A percentile compares a stretch with the other conserved stretches of the same genome.
These are phyloP conservation scores for Aspergillus sp. DNA, from an alignment of 2,329 filamentous ascomycete species.

Conservation along the genomic window DNA sequence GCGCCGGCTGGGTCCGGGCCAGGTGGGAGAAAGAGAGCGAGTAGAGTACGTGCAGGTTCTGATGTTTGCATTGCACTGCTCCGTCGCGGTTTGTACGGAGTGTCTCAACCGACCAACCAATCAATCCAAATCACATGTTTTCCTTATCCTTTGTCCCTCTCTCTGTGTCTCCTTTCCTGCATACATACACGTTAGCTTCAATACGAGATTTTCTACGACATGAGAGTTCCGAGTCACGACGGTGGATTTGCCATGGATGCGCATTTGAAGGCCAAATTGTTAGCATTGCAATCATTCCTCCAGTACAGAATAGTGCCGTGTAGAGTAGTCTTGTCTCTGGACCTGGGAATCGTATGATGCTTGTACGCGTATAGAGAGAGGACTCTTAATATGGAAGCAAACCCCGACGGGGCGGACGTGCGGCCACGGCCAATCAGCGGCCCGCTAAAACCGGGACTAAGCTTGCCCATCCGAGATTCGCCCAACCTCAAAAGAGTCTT, in stretches of 20 bases:
- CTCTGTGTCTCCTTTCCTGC: slow-evolving; percentile 13
- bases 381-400: background rate
- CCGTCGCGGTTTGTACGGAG: slow-evolving; percentile 9
- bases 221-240: slow-evolving; percentile 3
- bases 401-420: slow-evolving; percentile 1
- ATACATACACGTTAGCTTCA: slow-evolving; percentile 28
- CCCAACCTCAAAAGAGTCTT: slow-evolving; percentile 33
- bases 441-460: slow-evolving; percentile 25
- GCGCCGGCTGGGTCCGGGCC: slow-evolving; percentile 30
- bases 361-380: too few species aligned
- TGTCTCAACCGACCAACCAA: slow-evolving; percentile 9
- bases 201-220: slow-evolving; percentile 32
- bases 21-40: slow-evolving; percentile 9
- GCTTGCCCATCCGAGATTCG: slow-evolving; percentile 29
- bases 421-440: slow-evolving; percentile 55
- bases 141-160: too few species aligned
- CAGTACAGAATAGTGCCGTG: slow-evolving; percentile 16
- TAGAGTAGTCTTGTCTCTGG: too few species aligned
- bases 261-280: slow-evolving; percentile 10
- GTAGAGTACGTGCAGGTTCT: slow-evolving; percentile 10
- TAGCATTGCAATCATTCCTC: slow-evolving; percentile 6
- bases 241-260: slow-evolving; percentile 5
- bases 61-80: slow-evolving; percentile 11
- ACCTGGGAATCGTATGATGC: too few species aligned
- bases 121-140: too few species aligned